A percentile compares a stretch with the other conserved stretches of the same genome.
phyloP scores from a whole-genome alignment of 2,329 filamentous ascomycete species.

The Juglanconis juglandina region DNA sequence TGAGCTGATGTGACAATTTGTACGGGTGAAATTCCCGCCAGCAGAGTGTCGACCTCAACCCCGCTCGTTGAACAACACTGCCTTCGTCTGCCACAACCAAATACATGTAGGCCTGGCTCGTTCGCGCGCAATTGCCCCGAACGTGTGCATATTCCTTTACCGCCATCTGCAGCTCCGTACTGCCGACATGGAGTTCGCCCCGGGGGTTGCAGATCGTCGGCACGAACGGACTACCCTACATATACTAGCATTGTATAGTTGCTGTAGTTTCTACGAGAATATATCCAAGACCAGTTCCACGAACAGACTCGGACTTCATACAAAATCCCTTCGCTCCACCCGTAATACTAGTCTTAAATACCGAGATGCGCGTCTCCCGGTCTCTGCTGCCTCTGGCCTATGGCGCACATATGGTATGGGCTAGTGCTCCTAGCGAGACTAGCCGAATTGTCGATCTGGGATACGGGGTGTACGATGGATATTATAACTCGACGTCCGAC shows the following conservation, averaged over 20 bases:
- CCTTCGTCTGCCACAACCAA: too few species aligned
- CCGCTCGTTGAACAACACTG: too few species aligned
- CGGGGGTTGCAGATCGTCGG: not conserved
- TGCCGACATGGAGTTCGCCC: not conserved
- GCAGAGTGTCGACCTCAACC: not conserved
- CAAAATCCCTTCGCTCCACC: too few species aligned
- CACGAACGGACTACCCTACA: too few species aligned
- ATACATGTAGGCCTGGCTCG: not conserved
- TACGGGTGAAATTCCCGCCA: too few species aligned
- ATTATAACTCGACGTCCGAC: not conserved
- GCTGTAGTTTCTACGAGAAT: too few species aligned
- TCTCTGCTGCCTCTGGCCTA: not conserved
- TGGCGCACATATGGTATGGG: not conserved
- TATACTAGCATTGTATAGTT: too few species aligned
- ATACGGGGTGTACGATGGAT: constrained; percentile 6
- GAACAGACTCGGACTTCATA: too few species aligned
- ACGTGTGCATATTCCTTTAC: not conserved
- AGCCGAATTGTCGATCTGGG: not conserved
- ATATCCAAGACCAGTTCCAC: too few species aligned
- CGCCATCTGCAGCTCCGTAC: not conserved
- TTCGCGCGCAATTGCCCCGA: not conserved
- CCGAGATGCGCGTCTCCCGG: not conserved
- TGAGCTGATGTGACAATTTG: too few species aligned
- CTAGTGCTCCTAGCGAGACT: not conserved
- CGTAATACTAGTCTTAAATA: too few species aligned